phyloP scores from a whole-genome alignment of 75 land plant species.

The Adiantum capillusveneris region DNA sequence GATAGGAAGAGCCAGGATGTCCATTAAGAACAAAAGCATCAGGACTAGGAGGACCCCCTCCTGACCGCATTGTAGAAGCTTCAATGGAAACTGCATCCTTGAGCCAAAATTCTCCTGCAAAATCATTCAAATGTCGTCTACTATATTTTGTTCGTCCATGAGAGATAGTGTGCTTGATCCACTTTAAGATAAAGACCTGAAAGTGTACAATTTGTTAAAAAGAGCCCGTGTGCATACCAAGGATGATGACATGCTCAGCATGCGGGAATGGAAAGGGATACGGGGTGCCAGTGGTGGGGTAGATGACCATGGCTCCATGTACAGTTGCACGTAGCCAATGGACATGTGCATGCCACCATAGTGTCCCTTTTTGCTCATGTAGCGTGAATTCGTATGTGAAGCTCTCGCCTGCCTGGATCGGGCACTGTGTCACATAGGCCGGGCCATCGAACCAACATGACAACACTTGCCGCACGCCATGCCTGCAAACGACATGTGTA shows the following conservation, averaged over 20 bases:
- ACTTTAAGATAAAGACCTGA: not conserved
- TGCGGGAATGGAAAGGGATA: slow-evolving; percentile 12
- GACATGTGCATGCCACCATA: slow-evolving; percentile 14
- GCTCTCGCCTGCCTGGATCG: slow-evolving; percentile 7
- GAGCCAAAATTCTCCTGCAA: not conserved
- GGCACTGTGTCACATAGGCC: slow-evolving; percentile 15
- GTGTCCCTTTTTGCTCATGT: slow-evolving; percentile 4
- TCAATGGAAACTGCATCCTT: not conserved
- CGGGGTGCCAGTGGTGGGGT: not conserved
- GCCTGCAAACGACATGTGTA: slow-evolving; percentile 9
- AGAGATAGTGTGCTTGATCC: not conserved
- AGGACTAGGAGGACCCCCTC: slow-evolving; percentile 32
- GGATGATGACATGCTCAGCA: not conserved
- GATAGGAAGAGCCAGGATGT: slow-evolving; percentile 43
- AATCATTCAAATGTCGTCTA: not conserved
- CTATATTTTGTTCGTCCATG: not conserved
- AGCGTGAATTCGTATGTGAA: slow-evolving; percentile 6
- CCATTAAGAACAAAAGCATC: slow-evolving; percentile 48
- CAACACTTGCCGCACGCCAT: slow-evolving; percentile 9
- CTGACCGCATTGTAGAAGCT: slow-evolving; percentile 16
- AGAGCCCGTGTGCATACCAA: too few relatives aligned
- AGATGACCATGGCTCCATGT: slow-evolving; percentile 9
- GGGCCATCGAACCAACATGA: slow-evolving; percentile 12
- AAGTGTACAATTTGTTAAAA: too few relatives aligned
- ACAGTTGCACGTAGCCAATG: slow-evolving; percentile 12